Conservation (phyloP, 495 filamentous ascomycete genomes). For the Letharia columbiana region DNA sequence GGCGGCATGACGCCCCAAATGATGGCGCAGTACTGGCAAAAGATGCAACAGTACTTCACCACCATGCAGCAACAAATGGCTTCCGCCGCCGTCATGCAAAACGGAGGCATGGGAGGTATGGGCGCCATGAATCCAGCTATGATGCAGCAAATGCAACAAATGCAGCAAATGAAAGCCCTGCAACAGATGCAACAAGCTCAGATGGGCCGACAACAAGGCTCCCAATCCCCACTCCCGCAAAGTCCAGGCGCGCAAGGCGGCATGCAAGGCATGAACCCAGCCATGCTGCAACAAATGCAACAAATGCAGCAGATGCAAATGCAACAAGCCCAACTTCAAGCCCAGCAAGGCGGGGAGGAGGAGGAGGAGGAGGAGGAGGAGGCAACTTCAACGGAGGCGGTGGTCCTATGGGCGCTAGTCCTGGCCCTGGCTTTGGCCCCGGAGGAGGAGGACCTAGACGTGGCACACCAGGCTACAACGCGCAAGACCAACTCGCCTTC, state of each 20-base stretch:
- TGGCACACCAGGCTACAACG: conserved; percentile 53
- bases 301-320: conserved; percentile 53
- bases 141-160: conserved; percentile 81
- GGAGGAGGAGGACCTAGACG: conserved; percentile 25
- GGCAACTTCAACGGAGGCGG: conserved; percentile 12
- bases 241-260: conserved; percentile 29
- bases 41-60: conserved; percentile 92
- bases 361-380: conserved; percentile 7
- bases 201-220: conserved; percentile 30
- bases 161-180: conserved; percentile 57
- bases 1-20: conserved; percentile 79
- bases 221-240: conserved; percentile 19
- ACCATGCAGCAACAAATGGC: conserved; percentile 82
- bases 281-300: conserved; percentile 84
- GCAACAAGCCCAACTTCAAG: conserved; percentile 19
- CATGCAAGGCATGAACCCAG: conserved; percentile 64
- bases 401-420: conserved; percentile 21
- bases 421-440: conserved; percentile 17
- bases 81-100: conserved; percentile 34
- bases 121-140: conserved; percentile 67
- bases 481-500: conserved; percentile 69
- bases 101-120: conserved; percentile 44
- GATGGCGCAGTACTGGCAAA: conserved; percentile 96
- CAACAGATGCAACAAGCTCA: conserved; percentile 39
- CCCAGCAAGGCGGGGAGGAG: conserved; percentile 17